Evolutionary conservation across 305 asterid species (phyloP).

Genomic region (Fraxinus sp.): DNA sequence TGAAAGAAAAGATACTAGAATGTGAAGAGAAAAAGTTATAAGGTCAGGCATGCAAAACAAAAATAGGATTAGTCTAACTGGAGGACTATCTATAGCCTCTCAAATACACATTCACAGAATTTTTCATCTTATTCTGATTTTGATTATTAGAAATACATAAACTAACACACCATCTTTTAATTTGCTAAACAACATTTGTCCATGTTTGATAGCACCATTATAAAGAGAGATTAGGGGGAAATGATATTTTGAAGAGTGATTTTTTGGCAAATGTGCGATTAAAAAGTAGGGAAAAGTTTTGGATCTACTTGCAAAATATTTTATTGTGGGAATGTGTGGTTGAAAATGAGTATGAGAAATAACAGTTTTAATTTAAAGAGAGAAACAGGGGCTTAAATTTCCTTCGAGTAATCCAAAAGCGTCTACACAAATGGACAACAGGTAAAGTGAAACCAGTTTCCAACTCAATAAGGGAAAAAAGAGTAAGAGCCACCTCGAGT

Average conservation of each 20-base stretch:
- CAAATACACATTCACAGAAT: not conserved
- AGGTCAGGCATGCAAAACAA: not conserved
- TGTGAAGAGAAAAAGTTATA: not conserved
- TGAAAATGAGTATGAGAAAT: too few relatives aligned
- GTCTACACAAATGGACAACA: not conserved
- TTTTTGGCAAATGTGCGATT: too few relatives aligned
- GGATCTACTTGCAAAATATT: too few relatives aligned
- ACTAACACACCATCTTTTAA: not conserved
- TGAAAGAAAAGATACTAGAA: not conserved
- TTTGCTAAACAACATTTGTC: not conserved
- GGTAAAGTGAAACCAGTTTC: not conserved
- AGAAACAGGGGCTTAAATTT: not conserved
- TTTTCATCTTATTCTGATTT: not conserved
- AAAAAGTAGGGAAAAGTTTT: too few relatives aligned
- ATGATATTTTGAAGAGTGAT: too few relatives aligned
- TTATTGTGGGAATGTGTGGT: too few relatives aligned
- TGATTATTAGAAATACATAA: not conserved
- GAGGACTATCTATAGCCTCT: not conserved
- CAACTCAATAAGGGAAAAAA: not conserved
- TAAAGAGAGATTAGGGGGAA: too few relatives aligned
- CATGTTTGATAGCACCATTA: too few relatives aligned
- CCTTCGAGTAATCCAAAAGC: not conserved
- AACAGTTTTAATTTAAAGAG: too few relatives aligned
- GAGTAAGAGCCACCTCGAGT: not conserved
- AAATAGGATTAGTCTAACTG: not conserved